phyloP scores from a whole-genome alignment of 768 basidiomycete genomes.

The Auricularia auricula-judae region DNA sequence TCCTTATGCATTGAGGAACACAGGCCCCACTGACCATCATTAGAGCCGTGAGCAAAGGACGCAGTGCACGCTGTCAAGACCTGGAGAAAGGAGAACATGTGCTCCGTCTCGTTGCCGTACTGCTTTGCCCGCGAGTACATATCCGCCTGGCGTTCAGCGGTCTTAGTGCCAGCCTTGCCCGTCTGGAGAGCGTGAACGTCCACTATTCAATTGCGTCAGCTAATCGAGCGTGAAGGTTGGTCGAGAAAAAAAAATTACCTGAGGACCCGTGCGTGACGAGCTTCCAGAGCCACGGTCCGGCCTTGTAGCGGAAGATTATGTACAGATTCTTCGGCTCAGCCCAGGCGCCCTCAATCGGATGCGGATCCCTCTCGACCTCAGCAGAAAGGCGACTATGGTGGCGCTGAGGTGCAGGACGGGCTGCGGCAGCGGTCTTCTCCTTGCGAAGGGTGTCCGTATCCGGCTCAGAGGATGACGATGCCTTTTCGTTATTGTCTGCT shows the following conservation, averaged over 20 bases:
- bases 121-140: slow-evolving; percentile 22
- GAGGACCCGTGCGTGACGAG: slow-evolving; percentile 9
- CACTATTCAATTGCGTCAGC: slow-evolving; percentile 10
- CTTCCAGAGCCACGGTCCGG: neutral
- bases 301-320: slow-evolving; percentile 23
- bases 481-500: too few relatives aligned
- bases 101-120: slow-evolving; percentile 31
- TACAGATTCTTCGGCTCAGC: slow-evolving; percentile 22
- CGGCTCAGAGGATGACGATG: neutral
- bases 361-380: slow-evolving; percentile 4
- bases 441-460: neutral
- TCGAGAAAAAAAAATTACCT: neutral
- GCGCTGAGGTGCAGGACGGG: neutral
- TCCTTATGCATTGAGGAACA: slow-evolving; percentile 9
- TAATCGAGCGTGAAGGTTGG: too few relatives aligned
- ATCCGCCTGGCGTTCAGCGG: slow-evolving; percentile 18
- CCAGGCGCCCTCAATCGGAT: slow-evolving; percentile 20
- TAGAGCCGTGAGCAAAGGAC: slow-evolving; percentile 33
- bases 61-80: slow-evolving; percentile 29
- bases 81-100: slow-evolving; percentile 31
- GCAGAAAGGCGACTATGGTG: neutral
- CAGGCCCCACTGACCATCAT: slow-evolving; percentile 17
- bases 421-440: neutral
- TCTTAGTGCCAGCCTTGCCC: neutral
- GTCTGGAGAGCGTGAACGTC: slow-evolving; percentile 17